Conservation (phyloP, 73 alveolate genomes). For the Paramecium pentaurelia region DNA sequence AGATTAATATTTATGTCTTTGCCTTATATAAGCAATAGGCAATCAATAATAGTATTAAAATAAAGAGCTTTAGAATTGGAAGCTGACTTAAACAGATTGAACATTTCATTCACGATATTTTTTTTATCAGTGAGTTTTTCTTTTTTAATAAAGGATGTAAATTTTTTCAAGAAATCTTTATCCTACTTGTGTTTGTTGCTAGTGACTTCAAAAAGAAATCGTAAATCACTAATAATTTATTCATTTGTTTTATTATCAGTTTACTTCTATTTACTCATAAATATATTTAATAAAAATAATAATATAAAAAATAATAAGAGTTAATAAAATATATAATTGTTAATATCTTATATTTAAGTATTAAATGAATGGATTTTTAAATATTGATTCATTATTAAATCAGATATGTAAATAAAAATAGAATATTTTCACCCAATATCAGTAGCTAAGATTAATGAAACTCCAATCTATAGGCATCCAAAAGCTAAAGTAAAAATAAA, state of each 20-base stretch:
- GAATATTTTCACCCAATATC: neutral
- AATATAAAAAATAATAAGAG: neutral
- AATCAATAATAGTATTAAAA: neutral
- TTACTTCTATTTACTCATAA: conserved; percentile 2
- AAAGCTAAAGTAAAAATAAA: neutral
- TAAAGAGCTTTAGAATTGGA: neutral
- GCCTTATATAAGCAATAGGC: neutral
- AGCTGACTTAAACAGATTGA: neutral
- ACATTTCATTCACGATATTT: neutral
- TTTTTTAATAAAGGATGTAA: neutral
- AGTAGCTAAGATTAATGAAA: conserved; percentile 30
- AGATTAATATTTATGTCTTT: neutral
- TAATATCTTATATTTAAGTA: neutral
- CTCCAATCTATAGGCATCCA: conserved; percentile 72
- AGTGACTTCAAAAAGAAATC: conserved; percentile 18
- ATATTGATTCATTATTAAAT: neutral
- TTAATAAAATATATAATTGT: neutral
- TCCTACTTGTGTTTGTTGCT: neutral
- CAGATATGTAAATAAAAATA: neutral
- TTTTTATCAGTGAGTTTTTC: neutral
- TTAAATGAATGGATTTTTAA: neutral
- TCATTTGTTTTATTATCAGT: conserved; percentile 15
- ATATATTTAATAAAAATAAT: neutral
- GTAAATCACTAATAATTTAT: neutral
- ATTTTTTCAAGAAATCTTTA: neutral